phyloP scores from a whole-genome alignment of 176 grass and related monocot genomes.

The Tillandsia fasciculata region DNA sequence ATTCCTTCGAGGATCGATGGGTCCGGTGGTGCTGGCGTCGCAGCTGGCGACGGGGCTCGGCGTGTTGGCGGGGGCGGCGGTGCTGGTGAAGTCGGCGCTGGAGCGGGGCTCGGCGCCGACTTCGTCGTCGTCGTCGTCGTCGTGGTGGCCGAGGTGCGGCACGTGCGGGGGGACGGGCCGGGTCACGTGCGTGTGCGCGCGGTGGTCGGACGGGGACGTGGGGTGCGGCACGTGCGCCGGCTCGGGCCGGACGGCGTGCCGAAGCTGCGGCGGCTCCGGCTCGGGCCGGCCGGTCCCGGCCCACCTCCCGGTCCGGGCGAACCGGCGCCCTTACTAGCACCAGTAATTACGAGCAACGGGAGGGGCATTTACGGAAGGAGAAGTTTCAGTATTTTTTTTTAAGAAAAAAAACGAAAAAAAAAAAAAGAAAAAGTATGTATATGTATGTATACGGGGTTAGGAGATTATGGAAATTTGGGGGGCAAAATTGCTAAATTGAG shows the following conservation, averaged over 20 bases:
- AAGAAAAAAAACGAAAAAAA: too few relatives aligned
- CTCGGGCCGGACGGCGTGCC: conserved; percentile 51
- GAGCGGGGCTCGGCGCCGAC: conserved; percentile 20
- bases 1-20: conserved; percentile 24
- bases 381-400: too few relatives aligned
- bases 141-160: conserved; percentile 49
- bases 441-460: too few relatives aligned
- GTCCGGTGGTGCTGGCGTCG: conserved; percentile 58
- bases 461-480: too few relatives aligned
- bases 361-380: too few relatives aligned
- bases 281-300: conserved; percentile 56
- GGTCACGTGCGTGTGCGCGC: conserved; percentile 64
- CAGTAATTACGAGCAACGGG: too few relatives aligned
- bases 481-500: too few relatives aligned
- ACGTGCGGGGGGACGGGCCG: conserved; percentile 71
- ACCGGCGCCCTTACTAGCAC: background rate
- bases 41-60: conserved; percentile 60
- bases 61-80: conserved; percentile 60
- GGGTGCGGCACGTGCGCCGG: conserved; percentile 78
- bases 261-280: conserved; percentile 79
- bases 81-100: conserved; percentile 43
- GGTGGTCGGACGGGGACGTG: conserved; percentile 84
- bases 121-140: conserved; percentile 31
- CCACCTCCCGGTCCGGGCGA: conserved; percentile 32
- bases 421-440: too few relatives aligned